Evolutionary conservation across 148 eudicot species (phyloP).

Genomic region (Mesembryanthemum crystallinum): DNA sequence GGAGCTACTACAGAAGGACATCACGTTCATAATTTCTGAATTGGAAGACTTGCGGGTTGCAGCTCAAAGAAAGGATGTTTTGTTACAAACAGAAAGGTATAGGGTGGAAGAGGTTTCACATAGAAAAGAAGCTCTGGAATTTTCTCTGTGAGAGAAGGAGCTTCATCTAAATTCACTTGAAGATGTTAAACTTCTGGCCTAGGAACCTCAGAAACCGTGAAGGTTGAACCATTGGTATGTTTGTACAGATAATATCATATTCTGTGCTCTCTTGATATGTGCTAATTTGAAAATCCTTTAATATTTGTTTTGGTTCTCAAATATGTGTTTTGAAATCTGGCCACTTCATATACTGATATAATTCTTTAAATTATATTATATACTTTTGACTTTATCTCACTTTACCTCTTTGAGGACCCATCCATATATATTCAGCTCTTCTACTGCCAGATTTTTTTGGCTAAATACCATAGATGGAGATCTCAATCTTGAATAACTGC

Average conservation of each 20-base stretch:
- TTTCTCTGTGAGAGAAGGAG: slow-evolving; percentile 60
- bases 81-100: slow-evolving; percentile 59
- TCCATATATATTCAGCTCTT: no score
- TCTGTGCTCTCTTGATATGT: background rate
- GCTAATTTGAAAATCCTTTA: background rate
- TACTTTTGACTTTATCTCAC: no score
- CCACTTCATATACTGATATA: background rate
- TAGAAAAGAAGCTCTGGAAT: slow-evolving; percentile 58
- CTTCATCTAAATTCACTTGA: slow-evolving; percentile 46
- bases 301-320: no score
- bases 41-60: slow-evolving; percentile 57
- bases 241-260: background rate
- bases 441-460: no score
- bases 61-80: slow-evolving; percentile 54
- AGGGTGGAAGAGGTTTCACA: slow-evolving; percentile 61
- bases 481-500: no score
- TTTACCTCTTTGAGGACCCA: no score
- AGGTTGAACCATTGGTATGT: slow-evolving; percentile 82
- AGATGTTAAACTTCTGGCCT: slow-evolving; percentile 41
- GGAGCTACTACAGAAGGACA: slow-evolving; percentile 56
- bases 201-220: slow-evolving; percentile 68
- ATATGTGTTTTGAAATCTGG: background rate
- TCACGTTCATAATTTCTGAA: slow-evolving; percentile 54
- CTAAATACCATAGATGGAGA: no score
- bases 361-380: background rate